A percentile compares a stretch with the other conserved stretches of the same genome.
Evolutionary conservation across 2,329 filamentous ascomycete species (phyloP).

Genomic region (Pseudogymnoascus sp.): DNA sequence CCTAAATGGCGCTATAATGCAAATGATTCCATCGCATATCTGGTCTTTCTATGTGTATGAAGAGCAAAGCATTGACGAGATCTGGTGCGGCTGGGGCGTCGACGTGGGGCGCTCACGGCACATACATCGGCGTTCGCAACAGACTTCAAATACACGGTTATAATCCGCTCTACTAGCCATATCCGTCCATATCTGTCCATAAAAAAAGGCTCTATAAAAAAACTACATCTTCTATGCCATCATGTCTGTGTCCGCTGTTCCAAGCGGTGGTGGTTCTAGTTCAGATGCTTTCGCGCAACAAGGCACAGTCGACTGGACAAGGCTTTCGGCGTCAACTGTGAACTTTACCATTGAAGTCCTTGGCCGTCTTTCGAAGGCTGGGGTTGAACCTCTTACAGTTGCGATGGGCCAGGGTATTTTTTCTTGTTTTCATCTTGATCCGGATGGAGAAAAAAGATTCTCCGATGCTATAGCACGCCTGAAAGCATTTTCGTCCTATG

Average conservation of each 20-base stretch:
- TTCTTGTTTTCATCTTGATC: conserved; percentile 12
- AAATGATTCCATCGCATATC: neutral
- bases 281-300: conserved; percentile 3
- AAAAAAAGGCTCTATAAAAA: no score
- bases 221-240: no score
- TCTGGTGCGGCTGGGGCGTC: neutral
- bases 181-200: no score
- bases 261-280: neutral
- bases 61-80: neutral
- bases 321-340: no score
- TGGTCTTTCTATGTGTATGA: neutral
- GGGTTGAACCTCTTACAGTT: conserved; percentile 17
- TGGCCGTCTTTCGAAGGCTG: conserved; percentile 16
- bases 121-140: neutral
- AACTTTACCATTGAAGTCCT: conserved; percentile 16
- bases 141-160: neutral
- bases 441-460: conserved; percentile 11
- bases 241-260: no score
- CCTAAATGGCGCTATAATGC: neutral
- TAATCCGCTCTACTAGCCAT: neutral
- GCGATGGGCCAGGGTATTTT: conserved; percentile 16
- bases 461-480: conserved; percentile 11
- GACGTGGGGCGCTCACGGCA: neutral
- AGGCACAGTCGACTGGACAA: conserved; percentile 21
- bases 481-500: conserved; percentile 15